Percentiles rank a stretch among this genome's conserved stretches.
Evolutionary conservation across 371 early-diverging fungal genomes (phyloP).

Genomic region (Syncephalastrum racemosum): DNA sequence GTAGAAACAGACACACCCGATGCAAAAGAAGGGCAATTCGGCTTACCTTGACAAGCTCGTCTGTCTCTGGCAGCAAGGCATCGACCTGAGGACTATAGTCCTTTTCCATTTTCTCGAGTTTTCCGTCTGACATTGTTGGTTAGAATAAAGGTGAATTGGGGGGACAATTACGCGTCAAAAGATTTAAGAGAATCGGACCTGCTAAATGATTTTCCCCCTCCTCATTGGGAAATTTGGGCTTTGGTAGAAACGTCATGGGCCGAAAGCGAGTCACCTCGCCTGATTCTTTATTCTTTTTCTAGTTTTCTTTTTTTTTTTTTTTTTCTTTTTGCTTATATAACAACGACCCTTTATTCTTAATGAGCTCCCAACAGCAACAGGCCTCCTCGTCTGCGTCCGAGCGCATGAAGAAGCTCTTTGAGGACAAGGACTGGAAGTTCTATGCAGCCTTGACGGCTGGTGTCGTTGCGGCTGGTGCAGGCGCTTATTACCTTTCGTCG

Average conservation of each 20-base stretch:
- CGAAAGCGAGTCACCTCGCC: too few species aligned
- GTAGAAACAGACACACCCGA: neutral
- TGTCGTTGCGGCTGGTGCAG: constrained; percentile 62
- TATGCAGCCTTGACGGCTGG: constrained; percentile 71
- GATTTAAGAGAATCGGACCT: too few species aligned
- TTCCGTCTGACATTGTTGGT: constrained; percentile 54
- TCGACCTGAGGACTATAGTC: constrained; percentile 86
- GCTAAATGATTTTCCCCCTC: too few species aligned
- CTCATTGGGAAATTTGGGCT: too few species aligned
- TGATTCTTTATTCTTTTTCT: too few species aligned
- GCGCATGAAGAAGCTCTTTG: constrained; percentile 60
- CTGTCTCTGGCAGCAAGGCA: constrained; percentile 77
- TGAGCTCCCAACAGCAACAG: constrained; percentile 8
- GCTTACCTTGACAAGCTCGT: constrained; percentile 67
- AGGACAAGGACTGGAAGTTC: constrained; percentile 80
- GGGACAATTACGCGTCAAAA: too few species aligned
- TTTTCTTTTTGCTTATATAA: too few species aligned
- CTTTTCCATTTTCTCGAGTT: constrained; percentile 87
- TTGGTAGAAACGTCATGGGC: too few species aligned
- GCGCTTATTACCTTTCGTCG: constrained; percentile 65
- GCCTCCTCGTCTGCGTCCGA: constrained; percentile 24
- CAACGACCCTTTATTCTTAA: too few species aligned
- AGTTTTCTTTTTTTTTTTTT: too few species aligned
- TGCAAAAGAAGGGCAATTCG: neutral
- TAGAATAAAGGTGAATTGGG: constrained; percentile 4